Conservation (phyloP, 1,139 yeast species). For the Sugiyamaella xylanicola region DNA sequence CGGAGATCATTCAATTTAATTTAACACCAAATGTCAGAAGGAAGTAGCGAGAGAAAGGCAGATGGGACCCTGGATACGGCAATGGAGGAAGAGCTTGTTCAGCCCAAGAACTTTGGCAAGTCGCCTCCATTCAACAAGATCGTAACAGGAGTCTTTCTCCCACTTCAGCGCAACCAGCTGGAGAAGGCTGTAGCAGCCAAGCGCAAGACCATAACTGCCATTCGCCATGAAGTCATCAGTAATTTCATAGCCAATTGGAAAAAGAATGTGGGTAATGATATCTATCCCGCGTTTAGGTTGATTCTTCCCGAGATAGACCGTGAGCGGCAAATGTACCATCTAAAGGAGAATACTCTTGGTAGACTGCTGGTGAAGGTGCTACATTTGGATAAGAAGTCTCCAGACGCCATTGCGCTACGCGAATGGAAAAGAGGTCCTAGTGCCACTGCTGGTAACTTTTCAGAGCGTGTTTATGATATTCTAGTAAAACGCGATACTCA, state of each 20-base stretch:
- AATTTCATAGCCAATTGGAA: conserved; percentile 64
- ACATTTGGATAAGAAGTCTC: conserved; percentile 54
- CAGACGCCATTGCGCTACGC: conserved; percentile 50
- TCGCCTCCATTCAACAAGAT: conserved; percentile 46
- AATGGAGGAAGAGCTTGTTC: conserved; percentile 18
- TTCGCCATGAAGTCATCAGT: conserved; percentile 43
- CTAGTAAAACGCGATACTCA: conserved; percentile 46
- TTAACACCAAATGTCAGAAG: too few species aligned
- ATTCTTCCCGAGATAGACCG: conserved; percentile 52
- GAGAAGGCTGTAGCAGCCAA: conserved; percentile 24
- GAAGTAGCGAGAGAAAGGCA: too few species aligned
- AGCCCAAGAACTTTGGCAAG: conserved; percentile 44
- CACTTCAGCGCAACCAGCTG: conserved; percentile 30
- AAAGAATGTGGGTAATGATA: conserved; percentile 65
- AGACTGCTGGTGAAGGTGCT: conserved; percentile 51
- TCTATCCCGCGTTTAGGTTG: conserved; percentile 67
- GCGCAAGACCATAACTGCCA: conserved; percentile 31
- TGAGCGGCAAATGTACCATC: conserved; percentile 47
- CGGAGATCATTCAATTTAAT: too few species aligned
- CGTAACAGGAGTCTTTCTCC: conserved; percentile 39
- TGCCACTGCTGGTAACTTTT: conserved; percentile 46
- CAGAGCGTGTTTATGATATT: conserved; percentile 45
- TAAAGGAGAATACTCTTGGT: conserved; percentile 48
- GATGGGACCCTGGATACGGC: too few species aligned
- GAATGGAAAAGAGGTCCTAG: conserved; percentile 49